phyloP scores from a whole-genome alignment of 805 yeast genomes.

The Schwanniomyces yamadae region DNA sequence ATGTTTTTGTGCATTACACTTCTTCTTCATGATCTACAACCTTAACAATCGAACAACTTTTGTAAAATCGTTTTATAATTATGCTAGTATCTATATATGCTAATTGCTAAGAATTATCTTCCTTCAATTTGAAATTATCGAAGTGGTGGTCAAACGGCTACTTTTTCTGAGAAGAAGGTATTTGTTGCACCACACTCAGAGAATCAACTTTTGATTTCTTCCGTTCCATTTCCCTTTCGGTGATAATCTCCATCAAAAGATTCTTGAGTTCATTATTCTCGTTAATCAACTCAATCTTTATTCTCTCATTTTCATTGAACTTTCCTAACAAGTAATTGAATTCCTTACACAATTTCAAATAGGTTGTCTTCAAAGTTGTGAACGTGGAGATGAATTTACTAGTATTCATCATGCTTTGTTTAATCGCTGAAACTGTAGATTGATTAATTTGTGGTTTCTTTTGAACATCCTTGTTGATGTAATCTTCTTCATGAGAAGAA shows the following conservation, averaged over 20 bases:
- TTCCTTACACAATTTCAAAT: slow-evolving; percentile 38
- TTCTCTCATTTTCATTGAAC: slow-evolving; percentile 36
- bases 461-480: too few relatives aligned
- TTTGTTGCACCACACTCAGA: too few relatives aligned
- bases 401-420: slow-evolving; percentile 22
- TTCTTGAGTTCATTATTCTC: slow-evolving; percentile 34
- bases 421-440: slow-evolving; percentile 18
- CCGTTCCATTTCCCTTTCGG: slow-evolving; percentile 17
- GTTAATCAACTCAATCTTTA: slow-evolving; percentile 34
- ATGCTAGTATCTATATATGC: too few relatives aligned
- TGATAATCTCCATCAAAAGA: slow-evolving; percentile 28
- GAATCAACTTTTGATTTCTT: too few relatives aligned
- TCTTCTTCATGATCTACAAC: too few relatives aligned
- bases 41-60: too few relatives aligned
- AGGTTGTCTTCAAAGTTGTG: slow-evolving; percentile 33
- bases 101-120: too few relatives aligned
- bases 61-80: too few relatives aligned
- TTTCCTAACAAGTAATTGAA: slow-evolving; percentile 34
- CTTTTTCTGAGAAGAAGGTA: too few relatives aligned
- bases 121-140: too few relatives aligned
- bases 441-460: slow-evolving; percentile 5
- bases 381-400: slow-evolving; percentile 29
- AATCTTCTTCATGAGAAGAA: slow-evolving; percentile 9
- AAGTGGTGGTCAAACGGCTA: too few relatives aligned
- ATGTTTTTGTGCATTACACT: too few relatives aligned